Evolutionary conservation across 2,329 filamentous ascomycete genomes (phyloP).

Genomic region (Paramyrothecium sp.): DNA sequence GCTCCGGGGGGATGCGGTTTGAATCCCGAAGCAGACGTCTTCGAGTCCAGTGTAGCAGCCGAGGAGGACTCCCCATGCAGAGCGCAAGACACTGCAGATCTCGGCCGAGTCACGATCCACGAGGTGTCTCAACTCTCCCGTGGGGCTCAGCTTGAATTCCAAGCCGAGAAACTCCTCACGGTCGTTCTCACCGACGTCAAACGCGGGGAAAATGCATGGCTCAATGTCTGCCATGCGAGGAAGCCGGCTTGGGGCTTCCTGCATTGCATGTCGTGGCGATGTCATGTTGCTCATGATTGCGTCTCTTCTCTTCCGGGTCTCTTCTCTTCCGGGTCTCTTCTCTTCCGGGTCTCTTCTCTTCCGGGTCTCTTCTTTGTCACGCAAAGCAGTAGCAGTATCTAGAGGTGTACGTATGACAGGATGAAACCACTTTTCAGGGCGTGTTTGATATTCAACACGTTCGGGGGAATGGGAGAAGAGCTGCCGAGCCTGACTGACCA

Average conservation of each 20-base stretch:
- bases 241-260: neutral
- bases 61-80: slow-evolving; percentile 11
- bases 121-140: neutral
- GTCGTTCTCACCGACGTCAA: slow-evolving; percentile 12
- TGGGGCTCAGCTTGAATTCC: neutral
- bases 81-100: slow-evolving; percentile 8
- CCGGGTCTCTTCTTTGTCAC: neutral
- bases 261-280: neutral
- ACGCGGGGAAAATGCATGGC: slow-evolving; percentile 16
- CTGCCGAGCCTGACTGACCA: neutral
- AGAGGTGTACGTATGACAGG: slow-evolving; percentile 4
- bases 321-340: neutral
- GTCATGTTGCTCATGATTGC: neutral
- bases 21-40: slow-evolving; percentile 13
- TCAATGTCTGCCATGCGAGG: slow-evolving; percentile 11
- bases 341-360: neutral
- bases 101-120: slow-evolving; percentile 1
- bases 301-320: neutral
- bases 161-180: slow-evolving; percentile 1
- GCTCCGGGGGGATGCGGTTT: neutral
- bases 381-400: neutral
- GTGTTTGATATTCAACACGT: too few species aligned
- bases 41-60: slow-evolving; percentile 18
- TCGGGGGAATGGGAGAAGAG: neutral
- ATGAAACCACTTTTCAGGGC: too few species aligned